These are phyloP conservation scores for Parietaria judaica DNA, from an alignment of 306 rosid genomes.

Conservation along the genomic window DNA sequence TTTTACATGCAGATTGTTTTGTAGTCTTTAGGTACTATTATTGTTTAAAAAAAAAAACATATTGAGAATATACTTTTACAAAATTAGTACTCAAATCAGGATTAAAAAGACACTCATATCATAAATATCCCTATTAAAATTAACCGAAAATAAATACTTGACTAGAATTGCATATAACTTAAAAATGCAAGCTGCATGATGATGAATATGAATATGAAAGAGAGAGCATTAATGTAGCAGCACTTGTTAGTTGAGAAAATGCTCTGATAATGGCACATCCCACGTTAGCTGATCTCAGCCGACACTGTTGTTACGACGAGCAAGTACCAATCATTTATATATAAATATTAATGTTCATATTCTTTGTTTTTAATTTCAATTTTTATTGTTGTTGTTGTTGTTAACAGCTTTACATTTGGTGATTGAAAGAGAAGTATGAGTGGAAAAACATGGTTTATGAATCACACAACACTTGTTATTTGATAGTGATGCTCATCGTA, in stretches of 20 bases:
- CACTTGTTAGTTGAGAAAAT: conserved; percentile 14
- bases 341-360: no score
- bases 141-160: no score
- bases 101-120: no score
- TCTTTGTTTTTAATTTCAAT: no score
- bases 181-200: no score
- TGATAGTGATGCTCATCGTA: neutral
- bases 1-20: no score
- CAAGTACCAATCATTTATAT: neutral
- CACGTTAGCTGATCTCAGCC: conserved; percentile 6
- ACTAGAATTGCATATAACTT: no score
- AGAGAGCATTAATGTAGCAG: conserved; percentile 2
- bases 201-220: neutral
- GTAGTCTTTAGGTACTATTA: no score
- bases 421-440: neutral
- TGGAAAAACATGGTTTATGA: neutral
- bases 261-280: conserved; percentile 2
- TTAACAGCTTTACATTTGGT: neutral
- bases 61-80: no score
- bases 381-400: neutral
- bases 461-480: neutral
- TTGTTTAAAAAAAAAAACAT: no score
- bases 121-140: no score
- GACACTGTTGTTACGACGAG: conserved; percentile 8
- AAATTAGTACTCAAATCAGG: no score